phyloP scores from a whole-genome alignment of 176 grass and related monocot genomes.

The Coix lacrymajobi region DNA sequence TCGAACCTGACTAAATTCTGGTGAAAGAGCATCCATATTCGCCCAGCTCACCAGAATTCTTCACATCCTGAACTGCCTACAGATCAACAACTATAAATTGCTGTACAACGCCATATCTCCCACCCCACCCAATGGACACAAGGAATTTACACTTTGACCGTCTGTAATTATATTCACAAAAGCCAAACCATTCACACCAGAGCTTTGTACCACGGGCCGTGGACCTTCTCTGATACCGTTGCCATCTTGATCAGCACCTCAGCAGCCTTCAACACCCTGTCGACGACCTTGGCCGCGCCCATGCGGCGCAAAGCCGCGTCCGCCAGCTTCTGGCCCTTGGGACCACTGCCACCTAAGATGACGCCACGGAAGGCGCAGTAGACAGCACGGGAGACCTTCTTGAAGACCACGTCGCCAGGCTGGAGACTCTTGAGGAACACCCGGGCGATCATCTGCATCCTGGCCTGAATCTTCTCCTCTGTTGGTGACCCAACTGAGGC shows the following conservation, averaged over 20 bases:
- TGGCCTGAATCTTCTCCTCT: slow-evolving; percentile 35
- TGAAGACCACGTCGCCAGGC: slow-evolving; percentile 50
- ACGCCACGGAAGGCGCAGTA: slow-evolving; percentile 55
- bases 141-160: slow-evolving; percentile 18
- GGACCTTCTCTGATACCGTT: slow-evolving; percentile 49
- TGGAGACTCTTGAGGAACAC: slow-evolving; percentile 85
- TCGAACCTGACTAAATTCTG: slow-evolving; percentile 26
- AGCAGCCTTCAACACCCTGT: slow-evolving; percentile 38
- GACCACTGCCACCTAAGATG: slow-evolving; percentile 45
- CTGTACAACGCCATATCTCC: slow-evolving; percentile 31
- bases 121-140: slow-evolving; percentile 12
- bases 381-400: slow-evolving; percentile 55
- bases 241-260: slow-evolving; percentile 53
- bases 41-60: slow-evolving; percentile 26
- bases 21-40: slow-evolving; percentile 27
- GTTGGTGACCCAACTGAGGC: slow-evolving; percentile 19
- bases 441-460: slow-evolving; percentile 60
- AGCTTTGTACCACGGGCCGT: slow-evolving; percentile 73
- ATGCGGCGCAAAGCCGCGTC: slow-evolving; percentile 50
- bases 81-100: slow-evolving; percentile 18
- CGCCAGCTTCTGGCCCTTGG: slow-evolving; percentile 57
- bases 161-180: slow-evolving; percentile 31
- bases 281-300: slow-evolving; percentile 32
- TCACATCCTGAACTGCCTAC: slow-evolving; percentile 13
- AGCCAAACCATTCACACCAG: slow-evolving; percentile 27